Conservation (phyloP, 2,329 filamentous ascomycete genomes). For the Tetracladium maxilliforme region DNA sequence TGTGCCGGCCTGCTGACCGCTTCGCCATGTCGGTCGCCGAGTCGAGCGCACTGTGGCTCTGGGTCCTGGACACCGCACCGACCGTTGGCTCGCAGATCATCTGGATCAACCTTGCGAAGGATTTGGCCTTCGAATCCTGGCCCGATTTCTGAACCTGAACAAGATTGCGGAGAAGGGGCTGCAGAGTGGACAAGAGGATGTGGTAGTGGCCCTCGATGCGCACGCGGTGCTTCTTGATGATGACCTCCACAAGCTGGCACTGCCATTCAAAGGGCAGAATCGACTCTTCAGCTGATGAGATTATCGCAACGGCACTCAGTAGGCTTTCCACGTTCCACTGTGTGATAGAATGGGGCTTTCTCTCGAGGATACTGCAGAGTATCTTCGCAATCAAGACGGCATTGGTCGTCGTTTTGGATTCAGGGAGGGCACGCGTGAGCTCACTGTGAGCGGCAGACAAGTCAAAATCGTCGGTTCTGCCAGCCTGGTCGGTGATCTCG, state of each 20-base stretch:
- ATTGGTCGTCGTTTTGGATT: conserved; percentile 19
- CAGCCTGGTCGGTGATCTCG: conserved; percentile 13
- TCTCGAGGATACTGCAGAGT: no score
- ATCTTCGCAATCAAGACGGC: no score
- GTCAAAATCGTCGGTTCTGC: conserved; percentile 15
- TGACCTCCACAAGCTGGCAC: conserved; percentile 37
- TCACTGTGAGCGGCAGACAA: conserved; percentile 25
- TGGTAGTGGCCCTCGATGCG: conserved; percentile 49
- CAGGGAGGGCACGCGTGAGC: conserved; percentile 17
- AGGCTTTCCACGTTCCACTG: conserved; percentile 17
- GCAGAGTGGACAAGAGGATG: conserved; percentile 35
- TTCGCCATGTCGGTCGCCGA: conserved; percentile 47
- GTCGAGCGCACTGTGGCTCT: conserved; percentile 30
- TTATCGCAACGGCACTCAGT: conserved; percentile 13
- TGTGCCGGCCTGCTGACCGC: conserved; percentile 43
- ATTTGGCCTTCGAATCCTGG: conserved; percentile 27
- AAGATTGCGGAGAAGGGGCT: conserved; percentile 38
- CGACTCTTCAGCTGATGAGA: conserved; percentile 12
- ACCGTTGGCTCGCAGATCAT: conserved; percentile 44
- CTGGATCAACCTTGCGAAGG: conserved; percentile 39
- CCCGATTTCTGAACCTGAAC: conserved; percentile 7
- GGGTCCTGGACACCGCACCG: conserved; percentile 32
- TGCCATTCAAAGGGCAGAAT: no score
- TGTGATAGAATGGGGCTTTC: conserved; percentile 10
- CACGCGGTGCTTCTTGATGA: conserved; percentile 44